Base-by-base conservation (phyloP, 805 yeast genomes). In the Starmerella bacillaris region DNA sequence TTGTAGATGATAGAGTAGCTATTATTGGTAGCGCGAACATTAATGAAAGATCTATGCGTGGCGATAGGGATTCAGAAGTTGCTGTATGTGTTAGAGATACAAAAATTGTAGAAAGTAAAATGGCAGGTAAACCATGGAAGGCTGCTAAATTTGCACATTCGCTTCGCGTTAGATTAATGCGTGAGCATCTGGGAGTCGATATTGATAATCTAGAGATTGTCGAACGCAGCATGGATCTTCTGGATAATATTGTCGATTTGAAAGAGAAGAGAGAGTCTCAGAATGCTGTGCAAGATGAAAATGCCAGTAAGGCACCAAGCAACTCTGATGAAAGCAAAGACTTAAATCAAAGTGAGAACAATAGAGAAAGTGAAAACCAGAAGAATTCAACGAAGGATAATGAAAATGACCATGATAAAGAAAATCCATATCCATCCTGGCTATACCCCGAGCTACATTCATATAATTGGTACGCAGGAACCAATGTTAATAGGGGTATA, bases 21-120 rank as follows among this genome's bases (percentile, higher is more conserved):
- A 77, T 89, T 30, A 84, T 89, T 49, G 98, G 99, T 2, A 80
- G 94, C 50, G 99, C 99, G 0, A 89, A 89, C 50, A 80, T 89
- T 41, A 89, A 89, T 51, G 99, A 89, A 54, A 67, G 99, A 48
- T 86, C 96, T 0, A 84, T 84, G 82, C 65, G 89, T 47, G 99
- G 99, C 12, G 64, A 65, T 16, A 67, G 98, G 53, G 99, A 89
- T 52, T 83, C 95, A 4, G 99, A 89, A 50, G 76, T 89, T 27
- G 94, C 94, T 3, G 80, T 84, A 1, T 58, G 86, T 36, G 72
- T 89, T 4, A 68, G 95, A 43, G 99, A 89, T 50, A 71, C 76
- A 7, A 56, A 59, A 31, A 41, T 37, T 3, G 38, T 50, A 0
- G 65, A 74, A 12, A 66, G 74, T 3, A 56, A 55, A 9, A 83